Conservation (phyloP, 1,284 basidiomycete species). For the Puccinia triticina region DNA sequence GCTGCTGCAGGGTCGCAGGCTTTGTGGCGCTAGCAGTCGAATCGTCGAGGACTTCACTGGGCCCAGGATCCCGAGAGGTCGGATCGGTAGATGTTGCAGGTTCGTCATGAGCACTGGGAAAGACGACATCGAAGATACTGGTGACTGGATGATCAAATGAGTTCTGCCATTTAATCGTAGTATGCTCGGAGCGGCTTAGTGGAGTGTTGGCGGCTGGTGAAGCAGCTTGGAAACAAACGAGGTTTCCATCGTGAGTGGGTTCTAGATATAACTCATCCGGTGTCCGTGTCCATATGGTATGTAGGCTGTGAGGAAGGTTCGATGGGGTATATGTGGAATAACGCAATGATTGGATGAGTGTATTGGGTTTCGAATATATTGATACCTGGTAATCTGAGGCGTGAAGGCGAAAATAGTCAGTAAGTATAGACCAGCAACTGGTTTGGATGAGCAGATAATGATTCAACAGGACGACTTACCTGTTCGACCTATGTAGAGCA, state of each 20-base stretch:
- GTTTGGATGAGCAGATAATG: neutral
- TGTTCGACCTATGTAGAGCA: constrained; percentile 78
- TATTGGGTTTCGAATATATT: constrained; percentile 58
- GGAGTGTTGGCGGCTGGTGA: constrained; percentile 57
- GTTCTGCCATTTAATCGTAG: constrained; percentile 64
- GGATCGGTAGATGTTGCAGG: constrained; percentile 2
- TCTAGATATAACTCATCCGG: constrained; percentile 77
- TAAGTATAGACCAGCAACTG: neutral
- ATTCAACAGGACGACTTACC: constrained; percentile 64
- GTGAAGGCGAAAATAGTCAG: constrained; percentile 5
- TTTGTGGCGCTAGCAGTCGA: constrained; percentile 57
- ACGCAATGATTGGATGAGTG: constrained; percentile 71
- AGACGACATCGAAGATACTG: constrained; percentile 49
- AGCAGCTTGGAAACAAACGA: constrained; percentile 70
- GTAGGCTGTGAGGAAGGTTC: constrained; percentile 60
- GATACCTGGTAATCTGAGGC: constrained; percentile 60
- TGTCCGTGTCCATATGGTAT: constrained; percentile 70
- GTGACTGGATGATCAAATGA: constrained; percentile 68
- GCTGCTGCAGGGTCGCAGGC: constrained; percentile 63
- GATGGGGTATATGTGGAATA: constrained; percentile 70
- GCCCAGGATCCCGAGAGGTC: constrained; percentile 60
- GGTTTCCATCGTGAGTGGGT: constrained; percentile 72
- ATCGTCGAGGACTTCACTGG: constrained; percentile 80
- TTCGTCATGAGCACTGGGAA: constrained; percentile 31
- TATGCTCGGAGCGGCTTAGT: constrained; percentile 7